A percentile compares a stretch with the other conserved stretches of the same genome.
Evolutionary conservation across 2,329 filamentous ascomycete species (phyloP).

Genomic region (Colletotrichum endophyticum): DNA sequence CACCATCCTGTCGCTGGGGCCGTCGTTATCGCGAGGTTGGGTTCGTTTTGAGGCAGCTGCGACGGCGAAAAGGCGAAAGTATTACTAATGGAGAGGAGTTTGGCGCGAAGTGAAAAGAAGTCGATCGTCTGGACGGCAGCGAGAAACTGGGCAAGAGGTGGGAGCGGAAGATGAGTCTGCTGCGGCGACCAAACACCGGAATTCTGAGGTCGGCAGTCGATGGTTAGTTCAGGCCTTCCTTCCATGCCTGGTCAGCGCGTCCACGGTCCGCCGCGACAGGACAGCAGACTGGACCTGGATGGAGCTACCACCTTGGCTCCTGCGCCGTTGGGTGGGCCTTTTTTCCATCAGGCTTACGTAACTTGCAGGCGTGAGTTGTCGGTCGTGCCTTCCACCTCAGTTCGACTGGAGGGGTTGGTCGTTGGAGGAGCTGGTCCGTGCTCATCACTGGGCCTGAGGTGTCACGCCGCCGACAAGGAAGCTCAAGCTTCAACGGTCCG

Average conservation of each 20-base stretch:
- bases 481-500: not conserved
- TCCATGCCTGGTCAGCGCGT: slow-evolving; percentile 12
- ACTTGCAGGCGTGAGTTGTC: not conserved
- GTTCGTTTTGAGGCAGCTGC: not conserved
- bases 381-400: not conserved
- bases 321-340: slow-evolving; percentile 1
- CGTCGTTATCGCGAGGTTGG: not conserved
- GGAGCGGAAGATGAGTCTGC: not conserved
- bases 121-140: not conserved
- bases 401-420: not conserved
- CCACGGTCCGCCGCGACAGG: slow-evolving; percentile 17
- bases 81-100: not conserved
- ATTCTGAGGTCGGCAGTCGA: slow-evolving; percentile 10
- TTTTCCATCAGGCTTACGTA: not conserved
- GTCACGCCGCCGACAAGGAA: not conserved
- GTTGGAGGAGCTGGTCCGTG: not conserved
- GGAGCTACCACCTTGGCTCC: slow-evolving; percentile 15
- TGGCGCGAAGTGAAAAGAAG: not conserved
- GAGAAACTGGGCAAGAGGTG: not conserved
- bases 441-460: not conserved
- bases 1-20: slow-evolving; percentile 16
- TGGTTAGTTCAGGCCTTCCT: slow-evolving; percentile 10
- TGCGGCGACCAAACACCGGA: slow-evolving; percentile 10
- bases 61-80: not conserved
- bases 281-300: slow-evolving; percentile 1